These are phyloP conservation scores for Aspergillus sp. DNA, from an alignment of 2,329 filamentous ascomycete genomes.

Conservation along the genomic window DNA sequence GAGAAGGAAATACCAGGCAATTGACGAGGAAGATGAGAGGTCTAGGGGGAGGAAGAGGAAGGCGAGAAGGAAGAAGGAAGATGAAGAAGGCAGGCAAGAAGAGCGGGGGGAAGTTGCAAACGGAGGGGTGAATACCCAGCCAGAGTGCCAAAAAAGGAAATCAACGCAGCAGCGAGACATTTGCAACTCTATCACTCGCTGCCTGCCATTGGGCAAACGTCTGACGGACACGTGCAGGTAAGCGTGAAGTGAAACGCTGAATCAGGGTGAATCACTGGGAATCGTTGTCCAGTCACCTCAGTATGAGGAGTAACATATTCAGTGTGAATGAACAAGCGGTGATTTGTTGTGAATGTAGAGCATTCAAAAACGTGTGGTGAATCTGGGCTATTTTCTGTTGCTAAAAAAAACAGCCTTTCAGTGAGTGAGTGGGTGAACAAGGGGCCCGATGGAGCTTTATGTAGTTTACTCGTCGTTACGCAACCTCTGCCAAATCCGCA, in stretches of 20 bases:
- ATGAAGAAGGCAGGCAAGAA: background rate
- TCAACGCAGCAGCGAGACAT: background rate
- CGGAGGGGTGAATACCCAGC: background rate
- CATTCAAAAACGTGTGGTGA: too few species aligned
- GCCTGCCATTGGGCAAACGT: slow-evolving; percentile 1
- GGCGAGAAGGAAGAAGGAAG: background rate
- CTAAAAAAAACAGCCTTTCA: too few species aligned
- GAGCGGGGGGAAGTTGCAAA: background rate
- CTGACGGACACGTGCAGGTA: slow-evolving; percentile 5
- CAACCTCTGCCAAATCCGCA: too few species aligned
- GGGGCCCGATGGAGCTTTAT: too few species aligned
- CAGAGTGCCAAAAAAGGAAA: background rate
- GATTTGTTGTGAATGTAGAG: background rate
- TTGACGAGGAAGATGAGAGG: background rate
- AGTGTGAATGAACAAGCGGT: background rate
- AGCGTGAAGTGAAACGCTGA: background rate
- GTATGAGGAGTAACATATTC: background rate
- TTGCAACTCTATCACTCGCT: background rate
- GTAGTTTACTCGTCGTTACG: too few species aligned
- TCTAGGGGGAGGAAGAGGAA: background rate
- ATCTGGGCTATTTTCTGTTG: too few species aligned
- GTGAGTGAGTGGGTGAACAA: too few species aligned
- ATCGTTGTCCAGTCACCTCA: background rate
- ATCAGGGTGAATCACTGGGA: too few species aligned
- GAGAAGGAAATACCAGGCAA: background rate